Evolutionary conservation across 2,329 filamentous ascomycete species (phyloP), one percentile per base, ranked within the genome.

Genomic region (Mycosphaerelloides madeirae): DNA sequence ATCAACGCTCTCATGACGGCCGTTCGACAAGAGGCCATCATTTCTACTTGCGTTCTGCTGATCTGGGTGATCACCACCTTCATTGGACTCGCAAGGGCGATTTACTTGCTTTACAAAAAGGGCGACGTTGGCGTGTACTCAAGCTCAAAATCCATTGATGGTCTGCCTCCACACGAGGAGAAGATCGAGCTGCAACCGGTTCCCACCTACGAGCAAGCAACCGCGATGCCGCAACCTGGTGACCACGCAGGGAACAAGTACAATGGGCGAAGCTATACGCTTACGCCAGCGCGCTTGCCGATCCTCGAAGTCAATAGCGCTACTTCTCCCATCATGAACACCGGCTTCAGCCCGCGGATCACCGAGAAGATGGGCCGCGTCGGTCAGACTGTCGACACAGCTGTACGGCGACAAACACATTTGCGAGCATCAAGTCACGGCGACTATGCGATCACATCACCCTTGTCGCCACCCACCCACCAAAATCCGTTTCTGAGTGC

Each of bases 61-160:
- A 68, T 95, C 20, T 98, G 89, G 75, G 59, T 94, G 41, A 66
- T 93, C 49, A 77, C 95, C 46, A 79, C 87, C 3, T 73, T 96
- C 29, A 74, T 86, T 37, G 93, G 87, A 38, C 66, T 91, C 43
- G 66, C 80, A 37, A 80, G 87, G 47, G 83, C 83, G 20, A 65
- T 82, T 45, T 73, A 75, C 28, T 74, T 82, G 43, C 79, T 85
- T 68, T 70, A 73, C 42, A 70, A 71, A 20, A 75, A 76, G 1
- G 80, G 52, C 9, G 51, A 57, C 28, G 50, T 47, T 18, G 46
- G 46, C 33, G 37, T 50, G 16, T 59, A 54, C 39, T 35, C 38
- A n/a, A 44, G 32, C 18, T 47, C 45, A 29, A 44, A 42, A 31
- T 34, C 37, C 16, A 48, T 29, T 36, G 25, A 36, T 33, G 48